A percentile compares a stretch with the other conserved stretches of the same genome.
Evolutionary conservation across 2,329 filamentous ascomycete species (phyloP).

Genomic region (Trichoderma afroharzianum): DNA sequence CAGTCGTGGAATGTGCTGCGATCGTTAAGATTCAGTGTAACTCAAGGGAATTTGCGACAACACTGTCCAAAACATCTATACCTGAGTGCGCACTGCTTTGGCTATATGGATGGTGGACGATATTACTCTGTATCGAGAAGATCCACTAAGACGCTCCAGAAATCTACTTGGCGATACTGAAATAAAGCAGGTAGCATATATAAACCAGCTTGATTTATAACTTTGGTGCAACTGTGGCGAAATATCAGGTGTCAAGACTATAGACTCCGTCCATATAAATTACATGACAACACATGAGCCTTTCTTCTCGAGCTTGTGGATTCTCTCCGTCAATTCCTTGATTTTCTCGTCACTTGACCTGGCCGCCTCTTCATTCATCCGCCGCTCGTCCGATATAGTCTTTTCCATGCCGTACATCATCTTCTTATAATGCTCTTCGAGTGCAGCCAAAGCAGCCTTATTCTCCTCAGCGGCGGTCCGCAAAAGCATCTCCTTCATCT

Average conservation of each 20-base stretch:
- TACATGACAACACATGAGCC: not conserved
- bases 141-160: no score
- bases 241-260: not conserved
- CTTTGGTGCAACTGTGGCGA: no score
- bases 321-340: not conserved
- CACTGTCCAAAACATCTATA: no score
- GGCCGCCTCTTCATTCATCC: conserved; percentile 9
- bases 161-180: no score
- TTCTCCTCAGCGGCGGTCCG: not conserved
- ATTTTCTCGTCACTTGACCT: not conserved
- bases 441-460: not conserved
- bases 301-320: conserved; percentile 2
- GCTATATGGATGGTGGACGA: no score
- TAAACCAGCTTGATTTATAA: no score
- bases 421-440: not conserved
- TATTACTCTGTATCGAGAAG: no score
- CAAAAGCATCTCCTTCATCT: conserved; percentile 12
- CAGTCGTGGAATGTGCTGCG: no score
- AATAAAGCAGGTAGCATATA: no score
- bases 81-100: no score
- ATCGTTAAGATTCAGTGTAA: no score
- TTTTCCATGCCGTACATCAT: not conserved
- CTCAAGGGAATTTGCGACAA: no score
- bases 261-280: not conserved
- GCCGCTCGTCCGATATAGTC: not conserved